Conservation (phyloP, 495 filamentous ascomycete genomes). For the Oidiodendron maius region DNA sequence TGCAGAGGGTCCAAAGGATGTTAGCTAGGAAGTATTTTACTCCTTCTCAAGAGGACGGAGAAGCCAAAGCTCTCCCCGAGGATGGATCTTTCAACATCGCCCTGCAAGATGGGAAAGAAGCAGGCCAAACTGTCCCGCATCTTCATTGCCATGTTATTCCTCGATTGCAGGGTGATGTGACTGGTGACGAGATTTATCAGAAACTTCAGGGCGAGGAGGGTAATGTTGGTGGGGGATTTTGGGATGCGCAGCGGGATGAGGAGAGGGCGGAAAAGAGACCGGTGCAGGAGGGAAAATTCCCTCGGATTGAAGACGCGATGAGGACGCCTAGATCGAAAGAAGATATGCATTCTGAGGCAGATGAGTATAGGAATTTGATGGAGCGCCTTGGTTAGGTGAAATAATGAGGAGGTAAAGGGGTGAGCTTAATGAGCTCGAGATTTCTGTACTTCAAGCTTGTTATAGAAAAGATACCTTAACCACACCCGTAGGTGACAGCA, state of each 20-base stretch:
- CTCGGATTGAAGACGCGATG: constrained; percentile 57
- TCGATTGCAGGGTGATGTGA: constrained; percentile 42
- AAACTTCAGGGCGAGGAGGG: constrained; percentile 81
- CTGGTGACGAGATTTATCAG: constrained; percentile 63
- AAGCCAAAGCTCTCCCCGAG: constrained; percentile 10
- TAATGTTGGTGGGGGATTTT: constrained; percentile 62
- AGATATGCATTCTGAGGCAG: constrained; percentile 79
- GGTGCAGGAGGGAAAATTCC: constrained; percentile 38
- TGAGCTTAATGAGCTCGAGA: neutral
- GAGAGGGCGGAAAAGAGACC: constrained; percentile 19
- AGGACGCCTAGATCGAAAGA: constrained; percentile 61
- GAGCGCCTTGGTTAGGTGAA: neutral
- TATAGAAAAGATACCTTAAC: too few species aligned
- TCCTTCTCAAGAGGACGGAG: constrained; percentile 32
- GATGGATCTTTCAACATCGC: constrained; percentile 78
- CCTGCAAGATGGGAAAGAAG: constrained; percentile 81
- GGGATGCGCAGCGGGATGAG: constrained; percentile 28
- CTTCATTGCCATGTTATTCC: constrained; percentile 95
- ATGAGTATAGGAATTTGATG: constrained; percentile 41
- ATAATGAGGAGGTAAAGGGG: neutral
- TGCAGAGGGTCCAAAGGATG: constrained; percentile 75
- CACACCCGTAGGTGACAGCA: too few species aligned
- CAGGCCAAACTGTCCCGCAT: constrained; percentile 86
- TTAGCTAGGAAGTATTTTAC: constrained; percentile 64
- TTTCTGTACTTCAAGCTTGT: neutral